Percentiles rank a stretch among this genome's conserved stretches.
Evolutionary conservation across 768 basidiomycete species (phyloP).

Genomic region (Lactarius vividus): DNA sequence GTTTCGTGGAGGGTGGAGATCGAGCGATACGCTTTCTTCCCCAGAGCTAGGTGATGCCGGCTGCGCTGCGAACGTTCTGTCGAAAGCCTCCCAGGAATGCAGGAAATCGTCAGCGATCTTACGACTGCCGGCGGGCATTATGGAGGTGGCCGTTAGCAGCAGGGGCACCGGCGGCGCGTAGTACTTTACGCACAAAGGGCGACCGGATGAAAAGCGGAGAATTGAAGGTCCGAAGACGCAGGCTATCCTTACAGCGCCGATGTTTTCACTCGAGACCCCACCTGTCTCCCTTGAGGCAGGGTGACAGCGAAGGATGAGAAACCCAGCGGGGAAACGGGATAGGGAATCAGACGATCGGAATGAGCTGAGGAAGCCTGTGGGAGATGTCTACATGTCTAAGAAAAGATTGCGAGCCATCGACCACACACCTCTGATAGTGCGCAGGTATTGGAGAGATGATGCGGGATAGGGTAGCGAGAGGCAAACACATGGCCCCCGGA

Average conservation of each 20-base stretch:
- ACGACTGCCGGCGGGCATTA: conserved; percentile 24
- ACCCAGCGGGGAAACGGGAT: conserved; percentile 10
- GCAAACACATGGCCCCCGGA: conserved; percentile 22
- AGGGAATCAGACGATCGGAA: conserved; percentile 20
- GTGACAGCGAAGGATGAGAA: conserved; percentile 22
- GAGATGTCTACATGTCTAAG: conserved; percentile 9
- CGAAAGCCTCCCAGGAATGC: conserved; percentile 29
- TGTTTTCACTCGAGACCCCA: conserved; percentile 18
- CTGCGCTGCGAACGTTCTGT: conserved; percentile 28
- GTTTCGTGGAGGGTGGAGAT: conserved; percentile 14
- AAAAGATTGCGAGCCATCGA: conserved; percentile 17
- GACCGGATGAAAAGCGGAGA: conserved; percentile 27
- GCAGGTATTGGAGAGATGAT: conserved; percentile 15
- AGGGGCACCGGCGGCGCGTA: conserved; percentile 23
- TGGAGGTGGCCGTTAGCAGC: conserved; percentile 26
- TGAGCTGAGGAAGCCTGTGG: conserved; percentile 13
- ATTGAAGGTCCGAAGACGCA: conserved; percentile 29
- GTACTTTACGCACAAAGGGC: conserved; percentile 27
- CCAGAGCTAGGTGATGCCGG: conserved; percentile 19
- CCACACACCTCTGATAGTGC: conserved; percentile 23
- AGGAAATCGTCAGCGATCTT: conserved; percentile 24
- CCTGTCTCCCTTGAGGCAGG: conserved; percentile 27
- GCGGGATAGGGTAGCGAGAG: conserved; percentile 21
- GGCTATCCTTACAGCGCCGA: conserved; percentile 16
- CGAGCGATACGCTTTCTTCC: conserved; percentile 21